Evolutionary conservation across 164 flowering plant species (phyloP).

Genomic region (Echeveria elegans): DNA sequence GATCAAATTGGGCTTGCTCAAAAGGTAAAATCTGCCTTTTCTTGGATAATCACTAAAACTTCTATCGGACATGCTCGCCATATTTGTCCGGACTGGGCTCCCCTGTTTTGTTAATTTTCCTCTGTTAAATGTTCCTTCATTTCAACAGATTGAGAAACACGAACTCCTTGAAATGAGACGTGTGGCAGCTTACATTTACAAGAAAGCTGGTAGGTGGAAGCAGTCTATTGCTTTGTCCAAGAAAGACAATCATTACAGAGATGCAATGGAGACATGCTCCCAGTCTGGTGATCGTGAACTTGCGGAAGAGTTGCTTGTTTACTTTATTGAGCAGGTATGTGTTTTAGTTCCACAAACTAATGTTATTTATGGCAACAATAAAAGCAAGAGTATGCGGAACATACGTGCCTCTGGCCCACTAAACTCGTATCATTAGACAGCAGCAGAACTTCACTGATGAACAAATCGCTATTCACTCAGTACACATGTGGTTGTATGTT

Average conservation of each 20-base stretch:
- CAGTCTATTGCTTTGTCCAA: slow-evolving; percentile 93
- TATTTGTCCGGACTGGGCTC: neutral
- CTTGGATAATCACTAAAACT: neutral
- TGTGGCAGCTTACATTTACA: slow-evolving; percentile 94
- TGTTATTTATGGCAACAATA: neutral
- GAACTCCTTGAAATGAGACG: slow-evolving; percentile 99
- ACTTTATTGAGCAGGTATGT: slow-evolving; percentile 90
- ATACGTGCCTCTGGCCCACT: neutral
- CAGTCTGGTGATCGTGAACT: slow-evolving; percentile 98
- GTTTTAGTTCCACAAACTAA: neutral
- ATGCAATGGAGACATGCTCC: slow-evolving; percentile 99
- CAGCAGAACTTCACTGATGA: no score
- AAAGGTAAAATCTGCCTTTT: slow-evolving; percentile 43
- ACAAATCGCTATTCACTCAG: no score
- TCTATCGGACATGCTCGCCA: neutral
- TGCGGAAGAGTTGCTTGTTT: slow-evolving; percentile 93
- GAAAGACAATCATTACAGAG: slow-evolving; percentile 91
- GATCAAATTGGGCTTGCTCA: slow-evolving; percentile 98
- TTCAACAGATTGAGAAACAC: slow-evolving; percentile 86
- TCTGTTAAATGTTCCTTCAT: neutral
- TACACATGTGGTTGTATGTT: no score
- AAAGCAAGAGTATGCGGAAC: neutral
- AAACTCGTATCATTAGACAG: no score
- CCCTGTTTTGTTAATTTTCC: neutral
- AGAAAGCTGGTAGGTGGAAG: slow-evolving; percentile 98